Conservation (phyloP, 495 filamentous ascomycete genomes). For the Endocarpon pusillum region DNA sequence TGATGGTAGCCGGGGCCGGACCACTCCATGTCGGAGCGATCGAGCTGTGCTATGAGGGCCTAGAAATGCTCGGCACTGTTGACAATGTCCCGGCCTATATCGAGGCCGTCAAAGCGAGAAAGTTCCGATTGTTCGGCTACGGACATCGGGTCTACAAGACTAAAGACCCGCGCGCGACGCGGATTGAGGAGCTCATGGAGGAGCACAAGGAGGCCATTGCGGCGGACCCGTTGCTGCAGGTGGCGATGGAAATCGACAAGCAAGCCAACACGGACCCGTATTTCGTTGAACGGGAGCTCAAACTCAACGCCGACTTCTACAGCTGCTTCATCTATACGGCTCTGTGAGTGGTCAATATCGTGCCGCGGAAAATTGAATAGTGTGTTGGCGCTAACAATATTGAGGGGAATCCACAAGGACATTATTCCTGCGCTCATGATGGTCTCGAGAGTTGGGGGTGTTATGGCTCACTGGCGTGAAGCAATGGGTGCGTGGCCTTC, state of each 20-base stretch:
- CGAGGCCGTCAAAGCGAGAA: slow-evolving; percentile 26
- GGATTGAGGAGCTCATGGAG: slow-evolving; percentile 25
- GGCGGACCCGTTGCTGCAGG: slow-evolving; percentile 25
- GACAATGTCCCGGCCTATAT: slow-evolving; percentile 27
- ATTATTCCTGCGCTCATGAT: slow-evolving; percentile 22
- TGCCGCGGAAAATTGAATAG: background rate
- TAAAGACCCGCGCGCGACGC: slow-evolving; percentile 27
- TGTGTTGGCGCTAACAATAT: background rate
- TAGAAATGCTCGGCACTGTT: slow-evolving; percentile 24
- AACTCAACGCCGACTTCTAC: slow-evolving; percentile 38
- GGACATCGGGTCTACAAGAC: slow-evolving; percentile 37
- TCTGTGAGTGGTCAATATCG: slow-evolving; percentile 15
- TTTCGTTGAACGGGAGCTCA: slow-evolving; percentile 29
- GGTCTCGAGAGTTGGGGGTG: slow-evolving; percentile 18
- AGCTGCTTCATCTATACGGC: slow-evolving; percentile 31
- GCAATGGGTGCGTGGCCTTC: slow-evolving; percentile 17
- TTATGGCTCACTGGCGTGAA: slow-evolving; percentile 29
- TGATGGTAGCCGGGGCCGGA: slow-evolving; percentile 25
- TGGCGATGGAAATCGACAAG: slow-evolving; percentile 32
- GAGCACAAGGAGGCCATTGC: slow-evolving; percentile 12
- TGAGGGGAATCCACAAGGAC: slow-evolving; percentile 14
- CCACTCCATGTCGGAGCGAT: slow-evolving; percentile 36
- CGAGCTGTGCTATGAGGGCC: slow-evolving; percentile 28
- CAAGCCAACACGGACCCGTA: slow-evolving; percentile 28
- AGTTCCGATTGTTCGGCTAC: slow-evolving; percentile 34